These are phyloP conservation scores for Erysimum cheiranthoides DNA, from an alignment of 345 rosid species.

Conservation along the genomic window DNA sequence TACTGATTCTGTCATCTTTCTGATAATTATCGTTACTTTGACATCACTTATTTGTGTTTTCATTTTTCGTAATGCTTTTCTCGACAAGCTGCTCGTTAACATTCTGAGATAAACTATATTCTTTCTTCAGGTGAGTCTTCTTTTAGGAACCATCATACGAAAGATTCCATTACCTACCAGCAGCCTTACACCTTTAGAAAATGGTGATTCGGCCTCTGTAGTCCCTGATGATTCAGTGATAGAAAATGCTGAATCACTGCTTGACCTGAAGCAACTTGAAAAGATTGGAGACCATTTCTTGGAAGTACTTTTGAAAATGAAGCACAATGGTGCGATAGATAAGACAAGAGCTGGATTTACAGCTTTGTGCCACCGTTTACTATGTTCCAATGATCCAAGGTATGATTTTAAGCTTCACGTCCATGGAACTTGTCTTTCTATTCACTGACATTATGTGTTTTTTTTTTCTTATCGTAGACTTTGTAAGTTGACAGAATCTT, in stretches of 20 bases:
- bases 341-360: constrained; percentile 98
- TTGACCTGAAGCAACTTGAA: constrained; percentile 86
- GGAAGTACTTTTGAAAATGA: constrained; percentile 96
- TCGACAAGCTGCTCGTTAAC: not conserved
- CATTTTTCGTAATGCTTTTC: constrained; percentile 19
- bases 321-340: constrained; percentile 98
- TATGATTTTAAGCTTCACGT: constrained; percentile 44
- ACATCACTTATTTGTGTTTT: constrained; percentile 32
- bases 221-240: constrained; percentile 42
- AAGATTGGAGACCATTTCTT: constrained; percentile 89
- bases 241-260: constrained; percentile 52
- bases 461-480: constrained; percentile 59
- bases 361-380: constrained; percentile 92
- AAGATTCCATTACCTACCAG: constrained; percentile 81
- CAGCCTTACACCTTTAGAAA: constrained; percentile 51
- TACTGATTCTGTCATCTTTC: constrained; percentile 43
- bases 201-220: constrained; percentile 45
- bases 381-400: constrained; percentile 92
- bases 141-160: constrained; percentile 84
- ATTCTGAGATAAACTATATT: constrained; percentile 35
- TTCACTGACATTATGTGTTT: constrained; percentile 17
- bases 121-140: constrained; percentile 90
- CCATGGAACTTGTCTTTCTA: not conserved
- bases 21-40: constrained; percentile 22
- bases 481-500: constrained; percentile 82